Evolutionary conservation across 225 moss, liverwort and hornwort genomes (phyloP).

Genomic region (Physcomitrium patens): DNA sequence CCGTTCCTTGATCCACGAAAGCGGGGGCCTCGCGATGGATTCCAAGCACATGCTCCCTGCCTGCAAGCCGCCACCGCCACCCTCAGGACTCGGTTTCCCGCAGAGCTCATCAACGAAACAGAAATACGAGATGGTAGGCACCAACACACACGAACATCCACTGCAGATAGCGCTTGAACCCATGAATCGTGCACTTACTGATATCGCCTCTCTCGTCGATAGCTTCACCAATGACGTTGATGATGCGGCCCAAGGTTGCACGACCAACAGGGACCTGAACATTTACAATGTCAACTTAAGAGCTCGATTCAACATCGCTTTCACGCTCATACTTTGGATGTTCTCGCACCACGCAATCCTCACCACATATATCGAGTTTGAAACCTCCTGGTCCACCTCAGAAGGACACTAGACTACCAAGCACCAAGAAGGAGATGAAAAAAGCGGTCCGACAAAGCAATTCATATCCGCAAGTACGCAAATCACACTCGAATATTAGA

Average conservation of each 20-base stretch:
- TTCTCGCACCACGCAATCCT: no score
- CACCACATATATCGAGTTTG: no score
- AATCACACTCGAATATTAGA: no score
- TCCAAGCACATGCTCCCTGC: slow-evolving; percentile 62
- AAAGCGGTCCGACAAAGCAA: no score
- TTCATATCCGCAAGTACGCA: no score
- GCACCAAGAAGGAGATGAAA: no score
- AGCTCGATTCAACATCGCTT: background rate
- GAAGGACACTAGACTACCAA: no score
- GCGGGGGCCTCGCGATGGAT: slow-evolving; percentile 93
- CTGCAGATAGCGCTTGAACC: background rate
- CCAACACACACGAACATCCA: background rate
- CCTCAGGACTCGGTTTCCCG: slow-evolving; percentile 3
- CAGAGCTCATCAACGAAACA: no score
- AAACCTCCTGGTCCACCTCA: no score
- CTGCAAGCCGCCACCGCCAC: slow-evolving; percentile 39
- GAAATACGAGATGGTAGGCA: background rate
- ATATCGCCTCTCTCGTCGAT: slow-evolving; percentile 83
- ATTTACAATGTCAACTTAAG: background rate
- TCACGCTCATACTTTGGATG: slow-evolving; percentile 23
- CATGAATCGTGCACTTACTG: slow-evolving; percentile 39
- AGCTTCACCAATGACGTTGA: slow-evolving; percentile 86
- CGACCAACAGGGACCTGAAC: slow-evolving; percentile 77
- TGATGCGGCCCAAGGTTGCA: slow-evolving; percentile 79
- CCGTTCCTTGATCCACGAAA: slow-evolving; percentile 88